Evolutionary conservation across 306 rosid species (phyloP), one percentile per base, ranked within the genome.

Genomic region (Begonia fuchsioides): DNA sequence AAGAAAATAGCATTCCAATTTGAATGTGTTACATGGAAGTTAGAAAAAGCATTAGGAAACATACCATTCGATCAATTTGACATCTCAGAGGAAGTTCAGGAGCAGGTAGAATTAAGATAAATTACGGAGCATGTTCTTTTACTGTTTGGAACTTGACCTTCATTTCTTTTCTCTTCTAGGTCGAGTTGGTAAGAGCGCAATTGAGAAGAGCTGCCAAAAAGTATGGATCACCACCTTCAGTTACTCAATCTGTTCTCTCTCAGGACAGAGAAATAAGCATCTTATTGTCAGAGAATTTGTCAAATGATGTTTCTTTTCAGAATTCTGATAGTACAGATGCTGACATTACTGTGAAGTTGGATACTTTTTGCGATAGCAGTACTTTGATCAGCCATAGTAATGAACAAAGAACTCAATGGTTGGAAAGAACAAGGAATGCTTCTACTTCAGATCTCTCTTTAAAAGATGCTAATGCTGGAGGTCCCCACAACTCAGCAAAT

Each of bases 21-120:
- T 50, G 87, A 90, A 60, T 77, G 74, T 26, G 94, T 82, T 62
- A 79, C 96, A 11, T 79, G 81, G 94, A 90, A 77, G 61, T 68
- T 90, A 75, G 98, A 90, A 74, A 81, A 75, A 52, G 81, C 88
- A 20, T 52, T 90, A 57, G 60, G 72, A 43, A 66, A 62, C 54
- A 56, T 90, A 55, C 92, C 94, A 3, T 85, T 71, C 56, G 87
- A 71, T 44, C 68, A 51, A 58, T 74, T 68, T 44, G 85, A 79
- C 50, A 77, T 90, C 57, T 90, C 95, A 3, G 96, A 72, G 73
- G 98, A 90, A 75, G 98, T 90, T 62, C 73, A 70, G 54, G 98
- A 90, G 64, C 96, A 90, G 96, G 98, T 90, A 44, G 66, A 64
- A 53, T 47, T 73, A 53, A 44, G 51, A 12, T 15, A 9, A 9